phyloP scores from a whole-genome alignment of 768 basidiomycete genomes.

The Myochromella boudieri region DNA sequence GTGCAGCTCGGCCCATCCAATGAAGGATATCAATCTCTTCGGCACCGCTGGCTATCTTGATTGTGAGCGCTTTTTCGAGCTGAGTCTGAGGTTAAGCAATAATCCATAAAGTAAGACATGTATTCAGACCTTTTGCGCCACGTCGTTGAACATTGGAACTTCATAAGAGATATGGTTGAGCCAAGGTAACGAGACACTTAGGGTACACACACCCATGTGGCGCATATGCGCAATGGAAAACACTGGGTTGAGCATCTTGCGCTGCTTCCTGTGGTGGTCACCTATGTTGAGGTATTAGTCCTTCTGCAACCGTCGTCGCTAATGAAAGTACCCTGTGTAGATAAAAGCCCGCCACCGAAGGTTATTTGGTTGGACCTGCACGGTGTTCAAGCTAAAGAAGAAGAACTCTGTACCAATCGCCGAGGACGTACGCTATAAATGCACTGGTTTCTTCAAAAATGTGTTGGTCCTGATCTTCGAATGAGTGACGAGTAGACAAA shows the following conservation, averaged over 20 bases:
- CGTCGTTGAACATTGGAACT: slow-evolving; percentile 20
- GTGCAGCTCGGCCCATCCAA: slow-evolving; percentile 20
- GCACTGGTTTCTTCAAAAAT: slow-evolving; percentile 15
- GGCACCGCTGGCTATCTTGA: slow-evolving; percentile 7
- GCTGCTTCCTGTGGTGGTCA: slow-evolving; percentile 15
- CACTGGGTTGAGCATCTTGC: slow-evolving; percentile 20
- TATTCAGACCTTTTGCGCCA: slow-evolving; percentile 13
- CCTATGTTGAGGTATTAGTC: slow-evolving; percentile 1
- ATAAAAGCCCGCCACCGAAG: slow-evolving; percentile 14
- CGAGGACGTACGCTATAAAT: slow-evolving; percentile 14
- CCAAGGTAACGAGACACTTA: too few relatives aligned
- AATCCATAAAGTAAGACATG: background rate
- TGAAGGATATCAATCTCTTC: slow-evolving; percentile 21
- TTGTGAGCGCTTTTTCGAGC: slow-evolving; percentile 4
- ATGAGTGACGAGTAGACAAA: background rate
- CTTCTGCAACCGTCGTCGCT: background rate
- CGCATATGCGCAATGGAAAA: slow-evolving; percentile 21
- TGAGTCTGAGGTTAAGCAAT: background rate
- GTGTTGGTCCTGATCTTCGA: slow-evolving; percentile 10
- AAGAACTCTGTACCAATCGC: background rate
- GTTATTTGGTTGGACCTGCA: slow-evolving; percentile 4
- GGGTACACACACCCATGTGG: slow-evolving; percentile 14
- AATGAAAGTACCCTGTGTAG: slow-evolving; percentile 11
- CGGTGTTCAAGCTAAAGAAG: background rate
- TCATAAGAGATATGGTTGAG: background rate